A percentile compares a stretch with the other conserved stretches of the same genome.
These are phyloP conservation scores for Fusarium neocosmosporiellum DNA, from an alignment of 2,329 filamentous ascomycete species.

Conservation along the genomic window DNA sequence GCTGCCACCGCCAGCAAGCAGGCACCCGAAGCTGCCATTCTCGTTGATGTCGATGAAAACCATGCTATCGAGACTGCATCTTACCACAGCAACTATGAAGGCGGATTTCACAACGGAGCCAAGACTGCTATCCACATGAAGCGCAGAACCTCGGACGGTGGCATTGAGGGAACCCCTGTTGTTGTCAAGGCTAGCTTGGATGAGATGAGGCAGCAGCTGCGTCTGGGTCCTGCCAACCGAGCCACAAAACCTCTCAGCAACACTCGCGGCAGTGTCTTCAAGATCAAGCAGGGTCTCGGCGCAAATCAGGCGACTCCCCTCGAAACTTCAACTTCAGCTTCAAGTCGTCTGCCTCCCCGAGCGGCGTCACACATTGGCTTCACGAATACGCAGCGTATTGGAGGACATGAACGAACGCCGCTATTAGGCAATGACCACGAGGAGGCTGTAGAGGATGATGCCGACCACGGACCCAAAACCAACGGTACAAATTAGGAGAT, in stretches of 20 bases:
- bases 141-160: constrained; percentile 69
- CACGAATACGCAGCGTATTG: constrained; percentile 10
- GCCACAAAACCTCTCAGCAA: constrained; percentile 70
- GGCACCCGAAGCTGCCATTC: constrained; percentile 43
- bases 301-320: constrained; percentile 13
- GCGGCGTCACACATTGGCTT: constrained; percentile 40
- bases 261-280: constrained; percentile 72
- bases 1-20: constrained; percentile 48
- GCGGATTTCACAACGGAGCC: constrained; percentile 57
- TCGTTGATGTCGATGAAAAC: constrained; percentile 57
- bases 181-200: constrained; percentile 70
- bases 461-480: constrained; percentile 17
- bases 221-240: constrained; percentile 74
- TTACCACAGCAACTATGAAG: constrained; percentile 52
- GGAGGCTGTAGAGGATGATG: constrained; percentile 31
- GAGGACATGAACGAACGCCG: constrained; percentile 46
- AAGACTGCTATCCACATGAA: constrained; percentile 69
- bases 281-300: constrained; percentile 67
- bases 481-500: constrained; percentile 38
- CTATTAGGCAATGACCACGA: constrained; percentile 41
- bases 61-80: constrained; percentile 53
- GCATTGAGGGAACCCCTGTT: constrained; percentile 58
- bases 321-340: constrained; percentile 27
- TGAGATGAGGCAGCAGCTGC: constrained; percentile 72
- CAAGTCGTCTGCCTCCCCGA: constrained; percentile 35